phyloP scores from a whole-genome alignment of 2,329 filamentous ascomycete genomes.

The Xylariaceae sp. region DNA sequence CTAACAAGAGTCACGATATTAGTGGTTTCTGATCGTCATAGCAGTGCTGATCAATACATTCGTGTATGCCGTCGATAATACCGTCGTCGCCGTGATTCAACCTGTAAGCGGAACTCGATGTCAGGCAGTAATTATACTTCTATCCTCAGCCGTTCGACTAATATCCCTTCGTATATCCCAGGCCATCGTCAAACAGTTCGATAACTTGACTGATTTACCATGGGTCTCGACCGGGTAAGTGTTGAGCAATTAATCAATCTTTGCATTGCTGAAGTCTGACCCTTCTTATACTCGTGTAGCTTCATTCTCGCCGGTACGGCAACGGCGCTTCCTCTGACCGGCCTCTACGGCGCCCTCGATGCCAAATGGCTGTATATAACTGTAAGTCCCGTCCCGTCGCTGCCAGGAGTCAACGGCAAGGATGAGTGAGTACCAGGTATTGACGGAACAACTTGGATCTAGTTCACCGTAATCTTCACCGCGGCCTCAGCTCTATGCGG shows the following conservation, averaged over 20 bases:
- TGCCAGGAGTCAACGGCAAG: background rate
- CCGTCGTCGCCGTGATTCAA: constrained; percentile 42
- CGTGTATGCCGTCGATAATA: constrained; percentile 39
- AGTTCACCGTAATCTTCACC: constrained; percentile 17
- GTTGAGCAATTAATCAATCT: background rate
- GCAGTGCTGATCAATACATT: constrained; percentile 8
- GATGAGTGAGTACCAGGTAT: no score
- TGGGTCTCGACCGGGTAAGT: background rate
- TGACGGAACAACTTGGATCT: no score
- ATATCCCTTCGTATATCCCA: background rate
- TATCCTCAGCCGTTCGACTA: background rate
- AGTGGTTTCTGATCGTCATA: background rate
- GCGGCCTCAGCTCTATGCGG: constrained; percentile 35
- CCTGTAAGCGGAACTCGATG: constrained; percentile 15
- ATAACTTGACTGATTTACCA: background rate
- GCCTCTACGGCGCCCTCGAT: constrained; percentile 31
- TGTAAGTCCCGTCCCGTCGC: background rate
- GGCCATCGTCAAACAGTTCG: background rate
- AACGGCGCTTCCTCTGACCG: background rate
- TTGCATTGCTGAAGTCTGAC: background rate
- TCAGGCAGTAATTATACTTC: no score
- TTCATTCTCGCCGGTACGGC: background rate
- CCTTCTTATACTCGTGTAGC: background rate
- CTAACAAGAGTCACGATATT: background rate
- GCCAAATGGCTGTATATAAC: constrained; percentile 35